Percentiles rank a stretch among this genome's conserved stretches.
Evolutionary conservation across 2,329 filamentous ascomycete genomes (phyloP).

Genomic region (Hymenoscyphus salicellus): DNA sequence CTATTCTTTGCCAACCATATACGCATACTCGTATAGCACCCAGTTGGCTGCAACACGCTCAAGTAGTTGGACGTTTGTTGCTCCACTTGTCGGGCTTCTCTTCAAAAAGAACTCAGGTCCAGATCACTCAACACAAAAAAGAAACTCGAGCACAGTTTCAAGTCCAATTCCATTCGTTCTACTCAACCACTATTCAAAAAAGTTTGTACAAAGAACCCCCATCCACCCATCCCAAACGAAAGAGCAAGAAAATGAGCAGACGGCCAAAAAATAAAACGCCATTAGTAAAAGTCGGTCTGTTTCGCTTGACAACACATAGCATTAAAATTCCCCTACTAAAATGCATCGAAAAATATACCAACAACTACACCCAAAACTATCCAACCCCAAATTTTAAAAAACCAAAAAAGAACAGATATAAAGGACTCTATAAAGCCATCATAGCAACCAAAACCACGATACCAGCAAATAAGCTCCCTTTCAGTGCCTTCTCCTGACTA

Average conservation of each 20-base stretch:
- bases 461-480: constrained; percentile 34
- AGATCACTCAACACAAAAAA: too few relatives aligned
- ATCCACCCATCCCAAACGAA: too few relatives aligned
- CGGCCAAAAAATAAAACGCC: neutral
- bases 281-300: neutral
- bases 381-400: neutral
- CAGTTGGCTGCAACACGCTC: too few relatives aligned
- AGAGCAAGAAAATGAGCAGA: neutral
- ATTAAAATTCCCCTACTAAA: neutral
- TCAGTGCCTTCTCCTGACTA: constrained; percentile 28
- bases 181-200: too few relatives aligned
- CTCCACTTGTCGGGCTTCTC: too few relatives aligned
- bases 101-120: too few relatives aligned
- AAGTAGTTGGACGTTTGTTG: too few relatives aligned
- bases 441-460: constrained; percentile 34
- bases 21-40: too few relatives aligned
- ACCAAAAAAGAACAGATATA: neutral
- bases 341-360: neutral
- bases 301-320: neutral
- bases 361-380: neutral
- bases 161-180: too few relatives aligned
- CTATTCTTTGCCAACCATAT: too few relatives aligned
- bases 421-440: constrained; percentile 30
- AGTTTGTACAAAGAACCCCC: too few relatives aligned
- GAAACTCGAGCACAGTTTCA: too few relatives aligned